phyloP scores from a whole-genome alignment of 2,329 filamentous ascomycete genomes.

The Hyphodiscus sp. region DNA sequence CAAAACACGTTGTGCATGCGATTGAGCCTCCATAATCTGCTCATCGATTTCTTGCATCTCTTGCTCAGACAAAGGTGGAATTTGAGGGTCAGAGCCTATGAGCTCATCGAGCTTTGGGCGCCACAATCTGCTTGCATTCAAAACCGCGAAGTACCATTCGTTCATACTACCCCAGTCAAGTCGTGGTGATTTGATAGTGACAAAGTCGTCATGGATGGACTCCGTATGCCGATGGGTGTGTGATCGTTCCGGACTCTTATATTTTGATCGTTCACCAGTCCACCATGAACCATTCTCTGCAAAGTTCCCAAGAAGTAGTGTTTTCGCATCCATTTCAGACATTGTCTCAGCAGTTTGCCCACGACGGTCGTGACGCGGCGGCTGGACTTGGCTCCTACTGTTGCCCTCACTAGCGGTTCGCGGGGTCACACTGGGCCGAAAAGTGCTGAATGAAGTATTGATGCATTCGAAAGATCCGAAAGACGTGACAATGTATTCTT shows the following conservation, averaged over 20 bases:
- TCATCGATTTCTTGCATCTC: constrained; percentile 40
- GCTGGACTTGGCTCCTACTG: constrained; percentile 16
- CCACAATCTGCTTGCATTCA: constrained; percentile 66
- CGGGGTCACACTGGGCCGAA: constrained; percentile 34
- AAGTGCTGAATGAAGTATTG: constrained; percentile 67
- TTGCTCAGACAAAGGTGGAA: constrained; percentile 12
- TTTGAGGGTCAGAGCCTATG: constrained; percentile 27
- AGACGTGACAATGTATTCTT: constrained; percentile 67
- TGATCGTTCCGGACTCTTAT: constrained; percentile 31
- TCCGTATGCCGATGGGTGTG: constrained; percentile 26
- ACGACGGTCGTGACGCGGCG: constrained; percentile 27
- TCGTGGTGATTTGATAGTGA: constrained; percentile 56
- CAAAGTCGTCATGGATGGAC: constrained; percentile 30
- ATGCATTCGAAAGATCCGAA: constrained; percentile 65
- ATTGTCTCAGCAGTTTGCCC: constrained; percentile 30
- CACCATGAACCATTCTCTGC: constrained; percentile 81
- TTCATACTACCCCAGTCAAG: constrained; percentile 68
- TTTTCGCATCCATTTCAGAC: constrained; percentile 66
- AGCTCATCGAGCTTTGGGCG: constrained; percentile 50
- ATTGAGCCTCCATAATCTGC: constrained; percentile 54
- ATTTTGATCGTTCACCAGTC: constrained; percentile 51
- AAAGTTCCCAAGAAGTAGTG: constrained; percentile 66
- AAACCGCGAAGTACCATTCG: constrained; percentile 67
- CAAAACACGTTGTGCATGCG: constrained; percentile 61
- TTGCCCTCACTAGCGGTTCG: constrained; percentile 25